Percentiles rank a stretch among this genome's conserved stretches.
These are phyloP conservation scores for Fonsecaea pugnacius DNA, from an alignment of 2,329 filamentous ascomycete genomes.

Conservation along the genomic window DNA sequence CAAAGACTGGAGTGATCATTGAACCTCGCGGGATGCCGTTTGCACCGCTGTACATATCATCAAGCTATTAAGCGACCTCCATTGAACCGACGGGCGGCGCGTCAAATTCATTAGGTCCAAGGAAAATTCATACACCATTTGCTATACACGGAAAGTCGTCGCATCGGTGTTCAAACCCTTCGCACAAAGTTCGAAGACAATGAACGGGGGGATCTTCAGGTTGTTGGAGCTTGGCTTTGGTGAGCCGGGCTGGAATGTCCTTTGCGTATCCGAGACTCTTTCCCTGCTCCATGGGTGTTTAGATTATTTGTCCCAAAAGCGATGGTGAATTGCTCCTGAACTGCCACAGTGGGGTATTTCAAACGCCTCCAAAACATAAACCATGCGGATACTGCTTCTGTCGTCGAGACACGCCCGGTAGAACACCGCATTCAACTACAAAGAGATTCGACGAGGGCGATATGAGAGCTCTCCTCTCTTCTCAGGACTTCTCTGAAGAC, in stretches of 20 bases:
- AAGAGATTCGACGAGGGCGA: not conserved
- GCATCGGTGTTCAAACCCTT: not conserved
- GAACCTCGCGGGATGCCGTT: not conserved
- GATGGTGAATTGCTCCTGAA: not conserved
- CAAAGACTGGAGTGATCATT: not conserved
- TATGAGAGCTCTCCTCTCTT: not conserved
- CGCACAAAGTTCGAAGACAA: not conserved
- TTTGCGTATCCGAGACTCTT: not conserved
- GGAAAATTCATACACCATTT: not conserved
- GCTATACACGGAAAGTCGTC: not conserved
- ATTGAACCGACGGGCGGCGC: not conserved
- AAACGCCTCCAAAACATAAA: not conserved
- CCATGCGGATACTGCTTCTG: not conserved
- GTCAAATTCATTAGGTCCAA: not conserved
- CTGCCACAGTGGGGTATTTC: not conserved
- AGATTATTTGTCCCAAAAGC: not conserved
- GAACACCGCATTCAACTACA: not conserved
- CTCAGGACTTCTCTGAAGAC: not conserved
- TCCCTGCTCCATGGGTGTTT: not conserved
- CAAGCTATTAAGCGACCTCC: not conserved
- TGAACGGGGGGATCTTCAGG: not conserved
- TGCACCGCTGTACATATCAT: slow-evolving; percentile 4
- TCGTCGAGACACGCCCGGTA: not conserved
- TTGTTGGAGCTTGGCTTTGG: not conserved
- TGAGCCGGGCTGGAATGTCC: not conserved